These are phyloP conservation scores for Hypomyces rosellus DNA, from an alignment of 2,329 filamentous ascomycete species.

Conservation along the genomic window DNA sequence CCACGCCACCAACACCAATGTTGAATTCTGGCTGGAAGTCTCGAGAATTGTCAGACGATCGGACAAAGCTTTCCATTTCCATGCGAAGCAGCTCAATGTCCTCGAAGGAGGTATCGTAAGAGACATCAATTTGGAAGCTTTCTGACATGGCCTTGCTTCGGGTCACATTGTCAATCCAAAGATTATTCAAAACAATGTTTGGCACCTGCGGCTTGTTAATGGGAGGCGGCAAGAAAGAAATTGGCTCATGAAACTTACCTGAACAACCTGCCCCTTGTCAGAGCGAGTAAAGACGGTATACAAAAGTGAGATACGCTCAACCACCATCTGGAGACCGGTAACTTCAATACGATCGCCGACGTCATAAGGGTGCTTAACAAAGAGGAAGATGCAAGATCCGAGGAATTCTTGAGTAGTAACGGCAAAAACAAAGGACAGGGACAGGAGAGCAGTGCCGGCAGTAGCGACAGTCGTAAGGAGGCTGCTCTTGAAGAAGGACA, in stretches of 20 bases:
- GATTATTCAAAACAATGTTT: constrained; percentile 83
- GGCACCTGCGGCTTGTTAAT: constrained; percentile 52
- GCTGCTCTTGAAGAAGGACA: constrained; percentile 81
- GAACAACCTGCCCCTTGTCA: constrained; percentile 69
- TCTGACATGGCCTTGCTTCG: constrained; percentile 91
- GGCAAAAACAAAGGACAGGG: constrained; percentile 93
- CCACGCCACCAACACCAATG: constrained; percentile 71
- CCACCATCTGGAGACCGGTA: constrained; percentile 60
- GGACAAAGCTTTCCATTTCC: constrained; percentile 83
- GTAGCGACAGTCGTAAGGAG: constrained; percentile 83
- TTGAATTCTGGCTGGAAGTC: constrained; percentile 85
- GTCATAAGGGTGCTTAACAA: constrained; percentile 97
- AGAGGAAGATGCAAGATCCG: constrained; percentile 97
- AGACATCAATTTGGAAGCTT: constrained; percentile 69
- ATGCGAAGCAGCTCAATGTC: constrained; percentile 78
- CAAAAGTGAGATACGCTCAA: constrained; percentile 89
- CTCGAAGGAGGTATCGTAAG: constrained; percentile 81
- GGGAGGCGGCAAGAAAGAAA: too few species aligned
- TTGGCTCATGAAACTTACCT: constrained; percentile 26
- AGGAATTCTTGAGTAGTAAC: constrained; percentile 89
- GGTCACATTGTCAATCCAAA: constrained; percentile 94
- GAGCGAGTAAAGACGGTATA: constrained; percentile 89
- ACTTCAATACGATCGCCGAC: constrained; percentile 93
- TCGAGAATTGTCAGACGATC: constrained; percentile 73
- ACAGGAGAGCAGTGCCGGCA: constrained; percentile 85